These are phyloP conservation scores for Heterobasidion occidentale DNA, from an alignment of 1,284 basidiomycete genomes.

Conservation along the genomic window DNA sequence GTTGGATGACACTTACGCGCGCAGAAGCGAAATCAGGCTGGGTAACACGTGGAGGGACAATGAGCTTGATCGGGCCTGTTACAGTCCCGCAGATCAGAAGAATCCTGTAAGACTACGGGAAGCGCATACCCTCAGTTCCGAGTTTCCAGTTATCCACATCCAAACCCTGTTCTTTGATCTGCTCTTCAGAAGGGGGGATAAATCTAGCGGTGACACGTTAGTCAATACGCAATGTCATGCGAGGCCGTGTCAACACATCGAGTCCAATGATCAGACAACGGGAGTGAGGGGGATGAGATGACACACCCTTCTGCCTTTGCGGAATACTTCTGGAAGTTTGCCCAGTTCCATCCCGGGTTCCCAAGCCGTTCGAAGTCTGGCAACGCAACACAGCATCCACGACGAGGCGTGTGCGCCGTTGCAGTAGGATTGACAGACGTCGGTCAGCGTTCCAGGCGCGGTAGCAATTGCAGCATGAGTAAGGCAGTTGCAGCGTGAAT, in stretches of 20 bases:
- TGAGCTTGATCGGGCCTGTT: background rate
- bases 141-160: background rate
- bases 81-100: background rate
- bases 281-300: too few species aligned
- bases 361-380: constrained; percentile 3
- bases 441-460: too few species aligned
- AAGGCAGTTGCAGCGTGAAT: too few species aligned
- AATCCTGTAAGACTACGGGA: background rate
- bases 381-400: too few species aligned
- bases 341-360: constrained; percentile 3
- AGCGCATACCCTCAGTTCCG: background rate
- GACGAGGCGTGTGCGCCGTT: too few species aligned
- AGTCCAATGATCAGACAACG: background rate
- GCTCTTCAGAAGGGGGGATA: background rate
- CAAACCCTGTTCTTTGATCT: background rate
- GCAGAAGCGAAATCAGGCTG: too few species aligned
- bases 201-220: background rate
- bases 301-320: background rate
- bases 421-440: background rate
- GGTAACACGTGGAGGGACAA: background rate
- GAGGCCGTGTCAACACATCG: background rate
- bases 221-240: background rate
- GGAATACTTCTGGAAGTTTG: constrained; percentile 1
- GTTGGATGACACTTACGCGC: too few species aligned
- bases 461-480: too few species aligned